These are phyloP conservation scores for Trichoderma sp. DNA, from an alignment of 2,329 filamentous ascomycete genomes.

Conservation along the genomic window DNA sequence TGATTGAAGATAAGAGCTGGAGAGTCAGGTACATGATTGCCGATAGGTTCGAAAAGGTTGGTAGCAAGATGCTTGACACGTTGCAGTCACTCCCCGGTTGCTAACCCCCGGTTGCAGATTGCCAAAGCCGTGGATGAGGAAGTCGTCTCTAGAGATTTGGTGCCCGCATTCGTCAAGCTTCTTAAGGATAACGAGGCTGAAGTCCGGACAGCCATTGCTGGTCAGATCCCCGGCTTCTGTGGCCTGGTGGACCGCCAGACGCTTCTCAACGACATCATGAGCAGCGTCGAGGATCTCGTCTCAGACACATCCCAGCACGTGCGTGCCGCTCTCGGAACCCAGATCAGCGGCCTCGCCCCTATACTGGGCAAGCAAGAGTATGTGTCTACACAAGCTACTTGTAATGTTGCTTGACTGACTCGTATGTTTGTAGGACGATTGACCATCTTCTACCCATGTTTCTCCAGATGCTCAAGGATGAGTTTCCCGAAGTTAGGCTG, in stretches of 20 bases:
- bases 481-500: slow-evolving; percentile 94
- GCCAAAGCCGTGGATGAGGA: slow-evolving; percentile 98
- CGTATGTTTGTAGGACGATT: slow-evolving; percentile 65
- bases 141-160: slow-evolving; percentile 87
- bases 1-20: slow-evolving; percentile 99
- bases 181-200: slow-evolving; percentile 98
- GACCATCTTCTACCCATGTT: slow-evolving; percentile 98
- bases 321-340: slow-evolving; percentile 87
- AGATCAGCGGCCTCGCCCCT: slow-evolving; percentile 94
- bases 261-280: slow-evolving; percentile 94
- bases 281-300: slow-evolving; percentile 91
- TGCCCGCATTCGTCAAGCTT: slow-evolving; percentile 95
- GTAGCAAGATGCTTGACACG: neutral
- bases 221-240: slow-evolving; percentile 97
- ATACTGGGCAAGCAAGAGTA: slow-evolving; percentile 98
- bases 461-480: slow-evolving; percentile 98
- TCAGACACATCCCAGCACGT: slow-evolving; percentile 97
- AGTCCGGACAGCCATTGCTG: slow-evolving; percentile 92
- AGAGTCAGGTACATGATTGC: slow-evolving; percentile 99
- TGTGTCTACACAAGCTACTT: slow-evolving; percentile 33
- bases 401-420: neutral
- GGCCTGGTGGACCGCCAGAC: slow-evolving; percentile 80
- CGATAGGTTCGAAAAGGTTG: slow-evolving; percentile 93
- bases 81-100: neutral
- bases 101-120: slow-evolving; percentile 57